A percentile compares a stretch with the other conserved stretches of the same genome.
phyloP scores from a whole-genome alignment of 805 yeast species.

The Candida maesae region DNA sequence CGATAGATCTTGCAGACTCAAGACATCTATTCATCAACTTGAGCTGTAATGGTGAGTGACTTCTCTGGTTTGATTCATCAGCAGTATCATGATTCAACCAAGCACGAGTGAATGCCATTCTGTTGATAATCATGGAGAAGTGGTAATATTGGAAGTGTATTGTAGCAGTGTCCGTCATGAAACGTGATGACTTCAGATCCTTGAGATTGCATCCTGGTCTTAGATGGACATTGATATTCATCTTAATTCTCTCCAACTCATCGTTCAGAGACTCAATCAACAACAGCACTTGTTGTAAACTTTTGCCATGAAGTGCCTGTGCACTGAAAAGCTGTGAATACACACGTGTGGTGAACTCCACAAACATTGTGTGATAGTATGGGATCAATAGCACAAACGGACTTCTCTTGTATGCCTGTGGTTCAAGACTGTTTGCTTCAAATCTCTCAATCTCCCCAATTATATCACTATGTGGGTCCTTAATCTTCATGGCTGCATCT shows the following conservation, averaged over 20 bases:
- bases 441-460: conserved; percentile 2
- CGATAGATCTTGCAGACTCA: conserved; percentile 20
- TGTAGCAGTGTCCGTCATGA: conserved; percentile 10
- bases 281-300: conserved; percentile 15
- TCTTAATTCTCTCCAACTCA: conserved; percentile 14
- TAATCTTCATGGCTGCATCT: conserved; percentile 2
- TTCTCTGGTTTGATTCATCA: conserved; percentile 2
- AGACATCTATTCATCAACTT: conserved; percentile 19
- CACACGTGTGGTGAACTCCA: conserved; percentile 14
- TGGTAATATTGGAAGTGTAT: conserved; percentile 22
- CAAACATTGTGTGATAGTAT: conserved; percentile 9
- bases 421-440: conserved; percentile 1
- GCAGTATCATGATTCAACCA: conserved; percentile 23
- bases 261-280: conserved; percentile 17
- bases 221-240: conserved; percentile 9
- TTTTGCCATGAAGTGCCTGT: conserved; percentile 15
- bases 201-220: conserved; percentile 15
- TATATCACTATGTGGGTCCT: conserved; percentile 7
- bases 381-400: conserved; percentile 10
- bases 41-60: conserved; percentile 15
- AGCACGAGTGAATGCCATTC: conserved; percentile 26
- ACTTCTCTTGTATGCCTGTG: conserved; percentile 5
- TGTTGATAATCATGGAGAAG: conserved; percentile 21
- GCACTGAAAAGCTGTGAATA: conserved; percentile 22
- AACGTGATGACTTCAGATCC: conserved; percentile 3